These are phyloP conservation scores for Cercospora sp. DNA, from an alignment of 2,329 filamentous ascomycete species.

Conservation along the genomic window DNA sequence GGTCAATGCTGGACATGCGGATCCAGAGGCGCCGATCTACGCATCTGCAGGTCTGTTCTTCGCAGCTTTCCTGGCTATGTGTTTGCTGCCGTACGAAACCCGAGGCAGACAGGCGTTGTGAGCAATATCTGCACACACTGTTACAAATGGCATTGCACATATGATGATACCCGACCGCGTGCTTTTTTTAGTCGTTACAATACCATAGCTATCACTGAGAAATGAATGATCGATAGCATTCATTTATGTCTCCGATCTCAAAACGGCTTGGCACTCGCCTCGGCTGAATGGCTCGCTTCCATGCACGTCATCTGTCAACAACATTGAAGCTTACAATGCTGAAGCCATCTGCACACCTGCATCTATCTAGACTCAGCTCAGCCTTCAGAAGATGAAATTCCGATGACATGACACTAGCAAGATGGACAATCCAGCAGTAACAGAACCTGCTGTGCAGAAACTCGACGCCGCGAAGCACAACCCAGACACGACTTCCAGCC, in stretches of 20 bases:
- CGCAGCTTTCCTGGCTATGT: constrained; percentile 46
- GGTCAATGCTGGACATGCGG: constrained; percentile 41
- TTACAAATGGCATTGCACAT: neutral
- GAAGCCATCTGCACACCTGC: too few species aligned
- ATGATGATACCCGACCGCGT: neutral
- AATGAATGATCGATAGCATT: neutral
- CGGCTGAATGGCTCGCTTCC: neutral
- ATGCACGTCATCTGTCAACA: neutral
- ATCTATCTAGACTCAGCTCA: neutral
- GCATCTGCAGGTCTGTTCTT: constrained; percentile 47
- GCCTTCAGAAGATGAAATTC: neutral
- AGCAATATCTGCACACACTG: neutral
- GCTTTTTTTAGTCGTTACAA: neutral
- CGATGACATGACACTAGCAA: neutral
- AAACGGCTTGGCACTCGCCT: neutral
- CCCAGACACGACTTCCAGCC: neutral
- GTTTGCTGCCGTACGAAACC: constrained; percentile 47
- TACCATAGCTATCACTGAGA: neutral
- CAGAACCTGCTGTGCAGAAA: constrained; percentile 7
- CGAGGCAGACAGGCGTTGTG: constrained; percentile 46
- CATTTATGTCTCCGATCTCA: neutral
- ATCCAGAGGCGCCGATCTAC: constrained; percentile 47
- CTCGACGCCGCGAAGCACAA: neutral
- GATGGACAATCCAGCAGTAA: constrained; percentile 14
- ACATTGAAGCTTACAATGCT: neutral